Evolutionary conservation across 1,284 basidiomycete genomes (phyloP).

Genomic region (Cutaneotrichosporon cavernicola): DNA sequence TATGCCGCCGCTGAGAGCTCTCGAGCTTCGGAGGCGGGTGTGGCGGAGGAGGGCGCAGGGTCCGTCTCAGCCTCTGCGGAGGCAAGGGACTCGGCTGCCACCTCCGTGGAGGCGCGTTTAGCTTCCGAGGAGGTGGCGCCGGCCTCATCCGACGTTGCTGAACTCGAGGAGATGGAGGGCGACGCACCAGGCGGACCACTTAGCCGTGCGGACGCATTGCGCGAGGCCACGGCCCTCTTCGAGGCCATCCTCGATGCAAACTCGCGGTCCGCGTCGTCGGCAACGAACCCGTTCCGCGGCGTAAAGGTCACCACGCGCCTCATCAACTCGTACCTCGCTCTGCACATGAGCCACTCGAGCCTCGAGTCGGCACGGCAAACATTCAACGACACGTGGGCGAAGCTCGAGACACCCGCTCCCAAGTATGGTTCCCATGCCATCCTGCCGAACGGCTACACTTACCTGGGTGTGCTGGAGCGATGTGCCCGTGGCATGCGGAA

Average conservation of each 20-base stretch:
- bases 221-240: conserved; percentile 71
- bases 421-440: conserved; percentile 2
- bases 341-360: conserved; percentile 59
- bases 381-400: conserved; percentile 37
- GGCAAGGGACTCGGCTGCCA: neutral
- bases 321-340: conserved; percentile 77
- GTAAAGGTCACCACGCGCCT: conserved; percentile 66
- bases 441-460: conserved; percentile 60
- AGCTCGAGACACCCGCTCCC: conserved; percentile 42
- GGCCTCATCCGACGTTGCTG: neutral
- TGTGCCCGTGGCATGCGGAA: conserved; percentile 54
- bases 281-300: conserved; percentile 58
- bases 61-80: neutral
- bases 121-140: conserved; percentile 12
- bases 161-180: neutral
- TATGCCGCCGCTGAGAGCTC: neutral
- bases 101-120: neutral
- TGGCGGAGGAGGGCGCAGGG: neutral
- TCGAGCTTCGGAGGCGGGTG: no score
- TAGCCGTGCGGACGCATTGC: conserved; percentile 68
- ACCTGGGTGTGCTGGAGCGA: conserved; percentile 66
- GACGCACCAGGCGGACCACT: conserved; percentile 54
- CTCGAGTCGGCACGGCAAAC: conserved; percentile 55
- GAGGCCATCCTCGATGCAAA: conserved; percentile 64
- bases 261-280: conserved; percentile 6